Conservation (phyloP, 176 grass and related monocot genomes). For the Juncus inflexus region DNA sequence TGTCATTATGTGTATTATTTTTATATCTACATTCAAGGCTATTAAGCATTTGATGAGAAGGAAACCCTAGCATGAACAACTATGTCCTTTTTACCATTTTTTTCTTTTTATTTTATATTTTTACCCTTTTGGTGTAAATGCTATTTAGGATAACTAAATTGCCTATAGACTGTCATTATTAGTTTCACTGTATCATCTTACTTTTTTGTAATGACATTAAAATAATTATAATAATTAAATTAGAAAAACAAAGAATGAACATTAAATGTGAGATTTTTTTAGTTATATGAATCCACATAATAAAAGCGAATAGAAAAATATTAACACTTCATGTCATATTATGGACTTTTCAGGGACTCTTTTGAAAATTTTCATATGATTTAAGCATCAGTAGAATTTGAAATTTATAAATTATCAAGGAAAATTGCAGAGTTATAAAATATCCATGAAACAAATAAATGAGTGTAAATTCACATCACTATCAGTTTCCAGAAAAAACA, state of each 20-base stretch:
- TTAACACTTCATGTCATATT: too few relatives aligned
- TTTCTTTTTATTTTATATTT: neutral
- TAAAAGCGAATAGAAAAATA: neutral
- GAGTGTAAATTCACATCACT: too few relatives aligned
- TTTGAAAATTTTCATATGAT: too few relatives aligned
- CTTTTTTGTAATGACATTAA: neutral
- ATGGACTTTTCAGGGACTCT: too few relatives aligned
- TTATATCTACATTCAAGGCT: constrained; percentile 9
- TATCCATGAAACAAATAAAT: too few relatives aligned
- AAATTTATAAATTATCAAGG: constrained; percentile 14
- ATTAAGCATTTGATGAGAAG: neutral
- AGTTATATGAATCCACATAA: neutral
- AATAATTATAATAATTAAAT: neutral
- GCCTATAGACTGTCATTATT: neutral
- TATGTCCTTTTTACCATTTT: neutral
- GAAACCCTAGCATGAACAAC: too few relatives aligned
- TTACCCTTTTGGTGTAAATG: too few relatives aligned
- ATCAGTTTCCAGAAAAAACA: too few relatives aligned
- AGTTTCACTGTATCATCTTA: neutral
- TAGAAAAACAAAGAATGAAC: neutral
- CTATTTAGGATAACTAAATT: neutral
- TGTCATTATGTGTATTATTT: too few relatives aligned
- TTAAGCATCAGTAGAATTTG: neutral
- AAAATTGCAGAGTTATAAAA: too few relatives aligned
- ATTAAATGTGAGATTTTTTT: too few relatives aligned